Base-by-base conservation (phyloP, 352 stramenopile genomes). In the Pseudoperonospora humuli region DNA sequence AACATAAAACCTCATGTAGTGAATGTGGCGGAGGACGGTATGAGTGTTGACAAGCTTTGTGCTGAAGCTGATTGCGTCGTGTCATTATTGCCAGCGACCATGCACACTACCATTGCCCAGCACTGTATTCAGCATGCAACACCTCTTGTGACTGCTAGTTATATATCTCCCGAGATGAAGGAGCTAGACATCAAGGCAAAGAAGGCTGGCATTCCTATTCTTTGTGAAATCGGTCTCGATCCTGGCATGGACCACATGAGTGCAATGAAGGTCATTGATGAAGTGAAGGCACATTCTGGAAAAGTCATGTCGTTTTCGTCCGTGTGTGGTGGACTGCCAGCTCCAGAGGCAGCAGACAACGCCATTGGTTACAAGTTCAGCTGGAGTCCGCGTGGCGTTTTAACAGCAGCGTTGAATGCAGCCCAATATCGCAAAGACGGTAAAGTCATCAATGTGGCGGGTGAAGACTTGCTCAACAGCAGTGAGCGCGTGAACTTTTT, bases 351-450 rank as follows among this genome's bases (percentile, higher is more conserved):
- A 3, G 91, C 89, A 3, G 84, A 97, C 57, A 98, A 98, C 52
- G 80, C 91, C 15, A 92, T 98, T 36, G 85, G 83, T 17, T 98
- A 98, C 74, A 98, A 98, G 65, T 98, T 98, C 58, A 97, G 86
- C 45, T 98, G 95, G 95, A 96, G 82, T 40, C 95, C 95, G 24
- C 85, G 86, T 21, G 95, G 93, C 27, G 95, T 98, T 5, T 61
- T 98, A n/a, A 93, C 70, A 19, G 93, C 95, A 7, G 89, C 83
- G 9, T 48, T 95, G 35, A 98, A 98, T 63, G 55, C 80, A 24
- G 90, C 95, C 7, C 66, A 77, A 20, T 98, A 95, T 62, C 73
- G 75, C 28, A 86, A 84, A 61, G 57, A 97, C 36, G 82, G 79
- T 23, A 60, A 88, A 45, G 45, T 93, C 24, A 54, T 98, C 46